A percentile compares a stretch with the other conserved stretches of the same genome.
Conservation (phyloP, 2,329 filamentous ascomycete genomes). For the Pezicula neosporulosa region DNA sequence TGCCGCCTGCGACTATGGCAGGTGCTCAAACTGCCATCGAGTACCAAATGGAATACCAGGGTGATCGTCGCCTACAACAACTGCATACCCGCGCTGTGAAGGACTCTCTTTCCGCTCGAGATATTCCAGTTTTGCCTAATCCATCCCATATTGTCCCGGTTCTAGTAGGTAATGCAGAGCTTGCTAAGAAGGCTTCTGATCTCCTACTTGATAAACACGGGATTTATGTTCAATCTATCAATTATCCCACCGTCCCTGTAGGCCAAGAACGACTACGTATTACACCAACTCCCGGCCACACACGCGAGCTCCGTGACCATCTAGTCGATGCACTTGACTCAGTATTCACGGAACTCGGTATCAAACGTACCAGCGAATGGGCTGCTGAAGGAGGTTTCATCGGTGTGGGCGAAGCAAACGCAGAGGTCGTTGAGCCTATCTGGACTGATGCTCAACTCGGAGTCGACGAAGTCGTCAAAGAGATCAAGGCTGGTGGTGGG, state of each 20-base stretch:
- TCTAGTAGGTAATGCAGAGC: conserved; percentile 88
- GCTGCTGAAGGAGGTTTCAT: conserved; percentile 88
- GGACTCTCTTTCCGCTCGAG: conserved; percentile 69
- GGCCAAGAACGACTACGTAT: conserved; percentile 97
- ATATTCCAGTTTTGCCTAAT: conserved; percentile 97
- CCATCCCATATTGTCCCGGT: conserved; percentile 95
- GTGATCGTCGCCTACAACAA: conserved; percentile 89
- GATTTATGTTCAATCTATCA: conserved; percentile 98
- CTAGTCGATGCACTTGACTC: conserved; percentile 79
- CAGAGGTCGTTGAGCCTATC: conserved; percentile 62
- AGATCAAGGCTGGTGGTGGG: conserved; percentile 49
- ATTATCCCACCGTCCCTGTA: conserved; percentile 96
- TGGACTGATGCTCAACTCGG: conserved; percentile 91
- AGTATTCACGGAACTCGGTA: conserved; percentile 84
- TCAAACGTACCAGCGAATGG: conserved; percentile 94
- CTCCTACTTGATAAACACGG: conserved; percentile 84
- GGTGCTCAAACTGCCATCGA: conserved; percentile 89
- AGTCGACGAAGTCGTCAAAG: conserved; percentile 61
- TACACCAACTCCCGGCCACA: conserved; percentile 92
- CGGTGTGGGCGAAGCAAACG: conserved; percentile 75
- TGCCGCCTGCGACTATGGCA: conserved; percentile 95
- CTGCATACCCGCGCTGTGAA: conserved; percentile 95
- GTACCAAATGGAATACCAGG: conserved; percentile 82
- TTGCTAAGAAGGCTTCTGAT: conserved; percentile 89
- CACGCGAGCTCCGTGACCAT: conserved; percentile 78